Evolutionary conservation across 2,329 filamentous ascomycete genomes (phyloP).

Genomic region (Mycosphaerella sp.): DNA sequence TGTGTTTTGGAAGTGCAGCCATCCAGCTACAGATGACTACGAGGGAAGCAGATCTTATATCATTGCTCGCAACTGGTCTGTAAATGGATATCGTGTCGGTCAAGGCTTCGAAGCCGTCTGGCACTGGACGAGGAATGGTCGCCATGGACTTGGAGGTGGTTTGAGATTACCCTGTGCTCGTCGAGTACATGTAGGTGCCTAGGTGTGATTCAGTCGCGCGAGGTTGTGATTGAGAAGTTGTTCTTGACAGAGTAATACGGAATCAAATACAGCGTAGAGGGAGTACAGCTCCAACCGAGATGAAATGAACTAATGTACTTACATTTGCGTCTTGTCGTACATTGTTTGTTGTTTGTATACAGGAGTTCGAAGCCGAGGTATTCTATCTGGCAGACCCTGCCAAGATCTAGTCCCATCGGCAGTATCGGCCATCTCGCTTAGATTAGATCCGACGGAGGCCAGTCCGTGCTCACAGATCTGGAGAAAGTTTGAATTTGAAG

Average conservation of each 20-base stretch:
- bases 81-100: slow-evolving; percentile 10
- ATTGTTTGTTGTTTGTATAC: background rate
- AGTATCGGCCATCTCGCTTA: background rate
- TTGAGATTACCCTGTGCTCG: background rate
- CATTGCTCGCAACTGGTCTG: background rate
- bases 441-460: background rate
- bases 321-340: background rate
- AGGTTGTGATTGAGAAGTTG: background rate
- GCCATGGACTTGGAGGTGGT: background rate
- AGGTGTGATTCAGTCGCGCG: no score
- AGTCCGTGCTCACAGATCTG: background rate
- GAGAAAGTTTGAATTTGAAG: background rate
- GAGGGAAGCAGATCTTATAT: background rate
- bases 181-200: background rate
- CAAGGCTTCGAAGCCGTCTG: slow-evolving; percentile 7
- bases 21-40: slow-evolving; percentile 24
- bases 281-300: no score
- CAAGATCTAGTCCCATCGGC: no score
- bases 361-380: background rate
- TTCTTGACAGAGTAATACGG: background rate
- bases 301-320: background rate
- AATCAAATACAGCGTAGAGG: no score
- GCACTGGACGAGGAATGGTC: background rate
- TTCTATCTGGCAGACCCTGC: background rate
- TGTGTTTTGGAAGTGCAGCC: slow-evolving; percentile 29